phyloP scores from a whole-genome alignment of 78 protist genomes.

The Emiliania huxleyi region DNA sequence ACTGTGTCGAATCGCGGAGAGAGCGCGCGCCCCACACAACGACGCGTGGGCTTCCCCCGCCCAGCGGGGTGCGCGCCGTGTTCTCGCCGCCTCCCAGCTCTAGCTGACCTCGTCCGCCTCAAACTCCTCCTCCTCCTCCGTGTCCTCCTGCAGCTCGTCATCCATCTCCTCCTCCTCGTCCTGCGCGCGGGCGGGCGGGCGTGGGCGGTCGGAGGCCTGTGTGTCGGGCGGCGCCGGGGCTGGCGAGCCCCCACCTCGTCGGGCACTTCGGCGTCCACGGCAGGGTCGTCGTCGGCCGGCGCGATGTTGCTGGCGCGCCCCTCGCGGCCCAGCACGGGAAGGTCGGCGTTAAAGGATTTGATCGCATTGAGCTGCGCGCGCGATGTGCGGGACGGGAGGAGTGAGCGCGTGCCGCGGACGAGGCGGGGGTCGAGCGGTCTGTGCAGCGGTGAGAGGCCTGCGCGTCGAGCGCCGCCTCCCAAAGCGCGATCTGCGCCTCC shows the following conservation, averaged over 20 bases:
- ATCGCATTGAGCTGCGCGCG: background rate
- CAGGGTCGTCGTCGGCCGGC: background rate
- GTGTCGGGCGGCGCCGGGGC: no score
- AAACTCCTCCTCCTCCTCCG: background rate
- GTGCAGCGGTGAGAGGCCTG: background rate
- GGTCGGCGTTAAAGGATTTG: background rate
- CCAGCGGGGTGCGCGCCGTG: no score
- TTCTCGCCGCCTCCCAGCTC: no score
- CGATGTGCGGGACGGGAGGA: background rate
- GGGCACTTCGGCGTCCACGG: background rate
- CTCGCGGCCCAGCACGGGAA: background rate
- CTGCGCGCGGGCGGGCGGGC: no score
- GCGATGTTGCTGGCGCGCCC: background rate
- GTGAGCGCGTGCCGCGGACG: background rate
- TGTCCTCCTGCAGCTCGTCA: background rate
- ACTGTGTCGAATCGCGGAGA: no score
- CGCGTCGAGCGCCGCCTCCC: background rate
- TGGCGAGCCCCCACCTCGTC: background rate
- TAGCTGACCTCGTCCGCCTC: background rate
- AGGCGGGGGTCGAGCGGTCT: background rate
- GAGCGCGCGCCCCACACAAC: no score
- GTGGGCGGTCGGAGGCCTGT: no score
- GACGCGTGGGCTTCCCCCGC: no score
- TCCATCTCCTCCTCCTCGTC: background rate
- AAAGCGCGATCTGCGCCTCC: background rate